Base-by-base conservation (phyloP, 805 yeast genomes). In the Priceomyces carsonii region DNA sequence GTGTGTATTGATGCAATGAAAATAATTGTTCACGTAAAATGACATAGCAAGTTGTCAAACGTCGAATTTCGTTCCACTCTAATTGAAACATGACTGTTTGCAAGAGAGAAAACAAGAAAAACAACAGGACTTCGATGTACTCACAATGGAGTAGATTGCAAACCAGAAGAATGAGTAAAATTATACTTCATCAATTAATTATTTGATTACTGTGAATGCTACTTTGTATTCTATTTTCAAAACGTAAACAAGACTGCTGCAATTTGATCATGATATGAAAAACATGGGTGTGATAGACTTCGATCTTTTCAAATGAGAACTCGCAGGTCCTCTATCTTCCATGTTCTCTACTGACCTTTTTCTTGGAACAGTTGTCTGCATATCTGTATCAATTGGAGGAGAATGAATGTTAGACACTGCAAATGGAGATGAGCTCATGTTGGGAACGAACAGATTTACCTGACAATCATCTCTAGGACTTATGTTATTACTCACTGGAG, bases 241-340 rank as follows among this genome's bases (percentile, higher is more conserved):
- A n/a, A n/a, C n/a, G n/a, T n/a, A 28, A 28, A 12, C 4, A 28
- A 10, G 12, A 8, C 14, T 26, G 10, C 17, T 33, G 13, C 15
- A 19, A 28, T 40, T 20, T 25, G 36, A 29, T 29, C 30, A 40
- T 6, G 47, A 40, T 33, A 45, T 49, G 44, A 39, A 53, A 31
- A 53, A 53, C 33, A 51, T 36, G 6, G 55, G 43, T 25, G 38
- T 44, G 15, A 32, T 36, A 21, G 54, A 43, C 39, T 50, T 59
- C 8, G 55, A 44, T 29, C 62, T 46, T 47, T 60, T 60, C 24
- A 56, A 48, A 23, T 42, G 50, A 14, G 34, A 36, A 18, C 30
- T 32, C 6, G 21, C 19, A 12, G 21, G 6, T 13, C 27, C 34
- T 12, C 13, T 13, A 24, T 29, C 20, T 23, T 42, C 40, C 7